Evolutionary conservation across 441 rosid genomes (phyloP).

Genomic region (Theobroma grandiflorum): DNA sequence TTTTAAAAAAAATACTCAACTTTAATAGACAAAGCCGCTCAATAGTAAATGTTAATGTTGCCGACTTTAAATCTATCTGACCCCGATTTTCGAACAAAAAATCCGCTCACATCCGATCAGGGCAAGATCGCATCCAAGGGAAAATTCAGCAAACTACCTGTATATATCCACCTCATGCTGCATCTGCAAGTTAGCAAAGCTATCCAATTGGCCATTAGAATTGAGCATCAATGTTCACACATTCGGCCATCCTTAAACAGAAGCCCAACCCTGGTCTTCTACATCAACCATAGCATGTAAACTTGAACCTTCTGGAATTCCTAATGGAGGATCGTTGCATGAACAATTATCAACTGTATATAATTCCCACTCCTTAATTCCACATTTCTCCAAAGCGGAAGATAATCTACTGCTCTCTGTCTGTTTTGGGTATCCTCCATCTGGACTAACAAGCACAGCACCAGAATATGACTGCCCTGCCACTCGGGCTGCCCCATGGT

Average conservation of each 20-base stretch:
- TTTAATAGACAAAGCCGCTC: too few relatives aligned
- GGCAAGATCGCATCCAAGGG: too few relatives aligned
- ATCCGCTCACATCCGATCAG: too few relatives aligned
- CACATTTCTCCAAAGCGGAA: constrained; percentile 72
- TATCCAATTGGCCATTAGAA: background rate
- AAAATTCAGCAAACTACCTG: background rate
- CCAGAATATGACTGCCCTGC: constrained; percentile 93
- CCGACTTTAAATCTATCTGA: too few relatives aligned
- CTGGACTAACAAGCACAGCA: constrained; percentile 86
- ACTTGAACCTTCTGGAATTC: constrained; percentile 75
- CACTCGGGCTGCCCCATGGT: constrained; percentile 84
- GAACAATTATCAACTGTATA: constrained; percentile 77
- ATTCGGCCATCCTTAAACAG: constrained; percentile 14
- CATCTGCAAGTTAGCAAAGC: background rate
- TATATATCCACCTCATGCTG: background rate
- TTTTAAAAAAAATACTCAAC: too few relatives aligned
- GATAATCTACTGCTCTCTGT: constrained; percentile 50
- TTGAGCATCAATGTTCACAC: background rate
- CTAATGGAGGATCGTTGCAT: constrained; percentile 76
- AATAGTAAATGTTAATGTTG: too few relatives aligned
- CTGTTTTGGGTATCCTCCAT: constrained; percentile 73
- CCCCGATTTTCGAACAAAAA: too few relatives aligned
- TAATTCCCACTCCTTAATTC: constrained; percentile 88
- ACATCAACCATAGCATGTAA: constrained; percentile 56
- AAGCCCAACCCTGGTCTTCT: constrained; percentile 32